Conservation (phyloP, 192 early-diverging fungal species). For the Coemansia sp. region DNA sequence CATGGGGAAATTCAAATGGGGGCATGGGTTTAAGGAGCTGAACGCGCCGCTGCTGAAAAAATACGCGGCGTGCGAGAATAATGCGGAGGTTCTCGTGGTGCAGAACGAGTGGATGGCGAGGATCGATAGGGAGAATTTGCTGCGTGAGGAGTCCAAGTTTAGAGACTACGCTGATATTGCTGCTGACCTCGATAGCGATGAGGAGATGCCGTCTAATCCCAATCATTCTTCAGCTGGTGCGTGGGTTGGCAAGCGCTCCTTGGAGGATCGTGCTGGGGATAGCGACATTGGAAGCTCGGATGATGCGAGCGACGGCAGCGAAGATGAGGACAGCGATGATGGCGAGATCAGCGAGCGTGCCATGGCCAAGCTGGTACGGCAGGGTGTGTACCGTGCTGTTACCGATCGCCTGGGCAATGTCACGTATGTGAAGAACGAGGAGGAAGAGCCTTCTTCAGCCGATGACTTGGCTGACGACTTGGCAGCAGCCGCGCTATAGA, state of each 20-base stretch:
- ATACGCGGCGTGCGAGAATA: constrained; percentile 77
- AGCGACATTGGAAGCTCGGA: constrained; percentile 7
- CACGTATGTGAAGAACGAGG: constrained; percentile 22
- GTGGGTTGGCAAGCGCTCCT: background rate
- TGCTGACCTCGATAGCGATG: background rate
- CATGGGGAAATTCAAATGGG: constrained; percentile 92
- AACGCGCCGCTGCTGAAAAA: constrained; percentile 78
- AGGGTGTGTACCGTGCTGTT: constrained; percentile 28
- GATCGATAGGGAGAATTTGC: constrained; percentile 67
- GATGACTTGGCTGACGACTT: constrained; percentile 10
- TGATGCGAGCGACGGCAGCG: constrained; percentile 17
- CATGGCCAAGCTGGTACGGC: constrained; percentile 39
- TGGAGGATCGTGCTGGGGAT: background rate
- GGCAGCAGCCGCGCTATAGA: background rate
- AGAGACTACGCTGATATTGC: constrained; percentile 20
- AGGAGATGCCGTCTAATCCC: constrained; percentile 10
- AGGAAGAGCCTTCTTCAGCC: background rate
- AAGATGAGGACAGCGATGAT: constrained; percentile 1
- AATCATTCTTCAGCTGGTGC: constrained; percentile 9
- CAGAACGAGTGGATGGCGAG: constrained; percentile 81
- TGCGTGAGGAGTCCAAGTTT: constrained; percentile 38
- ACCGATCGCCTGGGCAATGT: constrained; percentile 47
- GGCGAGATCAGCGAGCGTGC: constrained; percentile 24
- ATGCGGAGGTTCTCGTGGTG: constrained; percentile 66
- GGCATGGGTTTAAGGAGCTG: constrained; percentile 87